Evolutionary conservation across 345 rosid species (phyloP).

Genomic region (Citrus hindsii): DNA sequence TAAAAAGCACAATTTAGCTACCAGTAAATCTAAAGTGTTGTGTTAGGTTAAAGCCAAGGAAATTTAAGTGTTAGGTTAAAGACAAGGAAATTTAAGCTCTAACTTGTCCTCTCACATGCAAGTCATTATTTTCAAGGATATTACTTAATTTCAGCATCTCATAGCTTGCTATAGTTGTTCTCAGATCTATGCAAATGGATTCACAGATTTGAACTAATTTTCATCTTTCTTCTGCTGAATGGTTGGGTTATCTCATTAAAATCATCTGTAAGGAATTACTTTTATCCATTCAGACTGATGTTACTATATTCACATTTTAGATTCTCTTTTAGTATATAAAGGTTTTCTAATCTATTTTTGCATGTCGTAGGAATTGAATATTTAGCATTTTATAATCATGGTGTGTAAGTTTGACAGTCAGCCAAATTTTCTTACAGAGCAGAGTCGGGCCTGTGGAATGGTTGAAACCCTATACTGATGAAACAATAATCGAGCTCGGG

Average conservation of each 20-base stretch:
- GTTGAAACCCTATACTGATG: slow-evolving; percentile 99
- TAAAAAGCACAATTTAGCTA: background rate
- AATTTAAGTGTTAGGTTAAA: no score
- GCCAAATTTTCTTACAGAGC: slow-evolving; percentile 58
- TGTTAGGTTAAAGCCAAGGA: background rate
- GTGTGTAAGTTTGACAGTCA: slow-evolving; percentile 14
- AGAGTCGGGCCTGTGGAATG: slow-evolving; percentile 99
- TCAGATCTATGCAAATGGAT: background rate
- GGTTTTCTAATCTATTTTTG: background rate
- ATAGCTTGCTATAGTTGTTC: background rate
- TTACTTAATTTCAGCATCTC: background rate
- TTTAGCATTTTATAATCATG: background rate
- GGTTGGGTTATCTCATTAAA: background rate
- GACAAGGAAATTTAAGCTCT: background rate
- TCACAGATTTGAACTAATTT: background rate
- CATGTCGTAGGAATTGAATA: background rate
- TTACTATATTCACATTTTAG: background rate
- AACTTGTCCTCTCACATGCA: background rate
- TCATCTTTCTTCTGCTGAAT: background rate
- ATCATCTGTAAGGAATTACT: background rate
- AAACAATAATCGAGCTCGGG: slow-evolving; percentile 87
- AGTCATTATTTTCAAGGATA: background rate
- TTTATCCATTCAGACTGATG: background rate
- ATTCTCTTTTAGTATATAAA: background rate
- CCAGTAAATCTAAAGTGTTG: background rate